Evolutionary conservation across 176 grass and related monocot genomes (phyloP), one percentile per base, ranked within the genome.

Genomic region (Otatea glauca): DNA sequence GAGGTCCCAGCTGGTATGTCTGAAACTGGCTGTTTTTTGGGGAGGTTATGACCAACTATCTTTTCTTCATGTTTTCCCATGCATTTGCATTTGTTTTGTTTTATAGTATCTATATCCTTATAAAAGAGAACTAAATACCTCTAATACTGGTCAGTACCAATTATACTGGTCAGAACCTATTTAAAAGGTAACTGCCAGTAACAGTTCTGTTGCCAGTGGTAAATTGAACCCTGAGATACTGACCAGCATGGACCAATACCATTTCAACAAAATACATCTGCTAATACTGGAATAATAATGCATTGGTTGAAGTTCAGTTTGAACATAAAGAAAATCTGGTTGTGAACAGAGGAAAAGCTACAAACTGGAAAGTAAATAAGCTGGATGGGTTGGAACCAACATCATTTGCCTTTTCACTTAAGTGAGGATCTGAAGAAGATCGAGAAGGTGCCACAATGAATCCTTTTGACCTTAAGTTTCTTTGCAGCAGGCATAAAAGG

Each of bases 401-500:
- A 81, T 81, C 94, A 81, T 81, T 78, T 79, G 80, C 83, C 83
- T 76, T 96, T 88, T 86, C 88, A 86, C 77, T 82, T 67, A 88
- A 72, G 25, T 90, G 86, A 79, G 89, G 72, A 78, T 88, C 82
- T 44, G 85, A 81, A 72, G 88, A 90, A 55, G 78, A 89, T 67
- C 89, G 70, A 76, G 77, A 86, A 49, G 85, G 82, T 23, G 66
- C 84, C 58, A 70, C 13, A 23, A 86, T 67, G 43, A 83, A 93
- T 82, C 85, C 91, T 79, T 90, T 92, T 77, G 92, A 92, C 71
- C 94, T 77, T 76, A 97, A 65, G 66, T 97, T 97, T 82, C 89
- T 97, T 90, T 97, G 94, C 35, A 97, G 82, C 83, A 94, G 81
- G 78, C 89, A 97, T 51, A 97, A 37, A 90, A 97, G 94, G 51